Evolutionary conservation across 371 early-diverging fungal genomes (phyloP).

Genomic region (Cokeromyces recurvatus): DNA sequence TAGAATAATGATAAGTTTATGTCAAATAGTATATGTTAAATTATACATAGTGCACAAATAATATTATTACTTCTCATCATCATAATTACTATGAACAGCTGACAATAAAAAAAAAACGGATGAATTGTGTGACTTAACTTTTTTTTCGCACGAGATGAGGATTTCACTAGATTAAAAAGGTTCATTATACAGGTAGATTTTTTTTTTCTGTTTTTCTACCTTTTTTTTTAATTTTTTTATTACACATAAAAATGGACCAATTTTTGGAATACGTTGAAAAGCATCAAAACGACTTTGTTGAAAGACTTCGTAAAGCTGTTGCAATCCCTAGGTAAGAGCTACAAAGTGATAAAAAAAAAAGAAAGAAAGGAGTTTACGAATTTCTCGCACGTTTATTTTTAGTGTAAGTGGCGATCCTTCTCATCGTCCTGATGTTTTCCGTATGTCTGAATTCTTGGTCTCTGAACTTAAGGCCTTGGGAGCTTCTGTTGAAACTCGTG

Average conservation of each 20-base stretch:
- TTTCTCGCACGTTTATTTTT: not conserved
- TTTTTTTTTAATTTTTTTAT: constrained; percentile 8
- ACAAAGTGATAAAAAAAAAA: not conserved
- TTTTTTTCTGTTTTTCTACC: too few species aligned
- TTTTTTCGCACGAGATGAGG: too few species aligned
- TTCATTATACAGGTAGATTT: too few species aligned
- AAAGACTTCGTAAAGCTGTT: constrained; percentile 85
- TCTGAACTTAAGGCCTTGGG: constrained; percentile 74
- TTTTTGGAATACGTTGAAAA: constrained; percentile 77
- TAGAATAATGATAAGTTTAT: too few species aligned
- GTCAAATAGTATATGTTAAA: too few species aligned
- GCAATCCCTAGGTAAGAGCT: constrained; percentile 80
- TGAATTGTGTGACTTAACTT: too few species aligned
- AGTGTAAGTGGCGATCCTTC: constrained; percentile 80
- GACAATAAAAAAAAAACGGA: too few species aligned
- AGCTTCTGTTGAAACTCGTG: constrained; percentile 60
- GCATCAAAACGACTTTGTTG: constrained; percentile 76
- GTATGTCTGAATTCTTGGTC: constrained; percentile 88
- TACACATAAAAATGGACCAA: constrained; percentile 26
- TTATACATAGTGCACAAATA: too few species aligned
- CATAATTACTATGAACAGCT: too few species aligned
- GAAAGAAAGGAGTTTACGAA: too few species aligned
- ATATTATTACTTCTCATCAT: too few species aligned
- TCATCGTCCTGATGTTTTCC: constrained; percentile 81
- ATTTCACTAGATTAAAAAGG: too few species aligned